These are phyloP conservation scores for Trichosporon sp. DNA, from an alignment of 1,284 basidiomycete genomes.

Conservation along the genomic window DNA sequence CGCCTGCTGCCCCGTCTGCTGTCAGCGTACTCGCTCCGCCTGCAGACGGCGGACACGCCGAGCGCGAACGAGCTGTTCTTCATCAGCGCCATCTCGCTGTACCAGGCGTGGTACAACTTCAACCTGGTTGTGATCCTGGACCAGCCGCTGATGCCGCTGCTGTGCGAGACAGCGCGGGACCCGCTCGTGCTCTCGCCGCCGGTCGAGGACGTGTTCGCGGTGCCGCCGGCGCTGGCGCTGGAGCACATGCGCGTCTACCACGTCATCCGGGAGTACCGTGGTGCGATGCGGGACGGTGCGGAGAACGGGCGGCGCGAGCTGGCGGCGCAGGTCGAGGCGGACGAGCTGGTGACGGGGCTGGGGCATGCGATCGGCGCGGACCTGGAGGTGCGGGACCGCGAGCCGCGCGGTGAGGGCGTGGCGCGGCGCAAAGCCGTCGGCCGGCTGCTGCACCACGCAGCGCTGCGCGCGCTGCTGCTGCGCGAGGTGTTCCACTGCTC, in stretches of 20 bases:
- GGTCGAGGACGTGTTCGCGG: slow-evolving; percentile 9
- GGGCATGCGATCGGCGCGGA: slow-evolving; percentile 6
- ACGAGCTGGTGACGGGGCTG: slow-evolving; percentile 9
- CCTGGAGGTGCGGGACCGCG: background rate
- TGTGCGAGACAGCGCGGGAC: background rate
- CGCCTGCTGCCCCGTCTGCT: slow-evolving; percentile 14
- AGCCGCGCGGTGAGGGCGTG: background rate
- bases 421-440: background rate
- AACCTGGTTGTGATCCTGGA: slow-evolving; percentile 9
- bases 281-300: background rate
- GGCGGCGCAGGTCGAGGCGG: slow-evolving; percentile 15
- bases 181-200: background rate
- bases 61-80: slow-evolving; percentile 12
- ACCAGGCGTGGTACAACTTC: slow-evolving; percentile 16
- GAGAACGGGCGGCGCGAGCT: slow-evolving; percentile 2
- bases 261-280: slow-evolving; percentile 3
- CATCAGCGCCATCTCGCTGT: slow-evolving; percentile 7
- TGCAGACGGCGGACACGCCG: background rate
- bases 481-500: slow-evolving; percentile 12
- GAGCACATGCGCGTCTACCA: slow-evolving; percentile 7
- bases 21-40: background rate
- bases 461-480: slow-evolving; percentile 16
- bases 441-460: slow-evolving; percentile 12
- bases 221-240: background rate
- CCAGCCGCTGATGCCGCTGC: slow-evolving; percentile 2